A percentile compares a stretch with the other conserved stretches of the same genome.
Conservation (phyloP, 139 green algal species). For the Tetraselmis striata region DNA sequence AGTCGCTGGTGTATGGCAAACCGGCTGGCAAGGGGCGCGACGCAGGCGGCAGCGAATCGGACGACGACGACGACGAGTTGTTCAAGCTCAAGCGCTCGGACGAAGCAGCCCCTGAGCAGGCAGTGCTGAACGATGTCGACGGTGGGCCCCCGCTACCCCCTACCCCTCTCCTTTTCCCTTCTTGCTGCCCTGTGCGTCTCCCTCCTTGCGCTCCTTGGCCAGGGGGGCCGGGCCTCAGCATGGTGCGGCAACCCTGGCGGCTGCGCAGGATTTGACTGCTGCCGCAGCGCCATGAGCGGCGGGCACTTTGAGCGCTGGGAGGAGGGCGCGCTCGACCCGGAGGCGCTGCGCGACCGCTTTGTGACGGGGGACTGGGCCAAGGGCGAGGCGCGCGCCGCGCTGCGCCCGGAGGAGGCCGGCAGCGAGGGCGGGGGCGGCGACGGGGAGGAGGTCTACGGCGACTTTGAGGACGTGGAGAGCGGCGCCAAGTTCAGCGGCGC, state of each 20-base stretch:
- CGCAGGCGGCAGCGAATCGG: slow-evolving; percentile 10
- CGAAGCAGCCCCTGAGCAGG: not conserved
- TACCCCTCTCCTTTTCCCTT: not conserved
- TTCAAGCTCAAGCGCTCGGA: slow-evolving; percentile 28
- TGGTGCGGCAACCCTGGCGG: too few species aligned
- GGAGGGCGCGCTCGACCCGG: slow-evolving; percentile 29
- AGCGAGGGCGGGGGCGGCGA: slow-evolving; percentile 32
- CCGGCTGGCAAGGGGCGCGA: slow-evolving; percentile 6
- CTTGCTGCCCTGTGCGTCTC: too few species aligned
- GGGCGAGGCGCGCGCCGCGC: slow-evolving; percentile 46
- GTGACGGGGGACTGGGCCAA: slow-evolving; percentile 83
- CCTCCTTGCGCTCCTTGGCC: too few species aligned
- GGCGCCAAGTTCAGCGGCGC: slow-evolving; percentile 39
- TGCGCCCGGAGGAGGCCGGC: slow-evolving; percentile 32
- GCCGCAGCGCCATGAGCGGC: slow-evolving; percentile 11
- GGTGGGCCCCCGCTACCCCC: not conserved
- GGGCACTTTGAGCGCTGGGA: slow-evolving; percentile 19
- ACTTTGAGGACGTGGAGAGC: slow-evolving; percentile 95
- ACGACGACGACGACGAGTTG: slow-evolving; percentile 34
- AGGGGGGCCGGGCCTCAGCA: slow-evolving; percentile 3
- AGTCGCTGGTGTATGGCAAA: not conserved
- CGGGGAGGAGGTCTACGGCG: slow-evolving; percentile 60
- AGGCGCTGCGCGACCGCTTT: slow-evolving; percentile 65
- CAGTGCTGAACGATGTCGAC: not conserved
- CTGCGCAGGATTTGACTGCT: slow-evolving; percentile 31